Evolutionary conservation across 176 grass and related monocot species (phyloP), one percentile per base, ranked within the genome.

Genomic region (Phoenix roebelenii): DNA sequence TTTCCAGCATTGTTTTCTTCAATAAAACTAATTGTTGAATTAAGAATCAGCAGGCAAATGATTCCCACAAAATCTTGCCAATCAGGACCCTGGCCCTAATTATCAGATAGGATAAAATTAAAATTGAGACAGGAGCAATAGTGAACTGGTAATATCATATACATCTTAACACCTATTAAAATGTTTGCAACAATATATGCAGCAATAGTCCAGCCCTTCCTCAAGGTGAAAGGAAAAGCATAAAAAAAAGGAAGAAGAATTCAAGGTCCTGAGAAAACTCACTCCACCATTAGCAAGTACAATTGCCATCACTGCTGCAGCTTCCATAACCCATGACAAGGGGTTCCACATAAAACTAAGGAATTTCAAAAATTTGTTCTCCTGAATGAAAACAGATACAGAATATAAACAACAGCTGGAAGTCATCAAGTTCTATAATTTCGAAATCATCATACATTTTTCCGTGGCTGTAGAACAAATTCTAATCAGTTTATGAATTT

Each of bases 311-410:
- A 88, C 12, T 2, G 84, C 89, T 57, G 84, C 89, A 52, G 84
- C 89, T 78, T 95, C 84, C 84, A 85, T 95, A 50, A 95, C 89
- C 81, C 81, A 95, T 4, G 89, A 88, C 74, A 88, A 68, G n/a
- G 89, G 89, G 18, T 95, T 95, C 89, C 89, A 95, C 89, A 95
- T 88, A 51, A 95, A 95, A 26, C 84, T 39, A 15, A 95, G 66
- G 59, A 88, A 88, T 60, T 95, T 95, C 17, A 95, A 50, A 61
- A 85, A 28, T 66, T 95, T 95, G 58, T 88, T 88, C 59, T 95
- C 84, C 84, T 95, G 57, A 0, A 64, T 57, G 24, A 44, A 26
- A 85, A 65, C 20, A 7, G 18, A 57, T 6, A 22, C 3, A 39
- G 55, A 26, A 51, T 57, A 30, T 61, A 16, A 44, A 77, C 35